phyloP scores from a whole-genome alignment of 768 basidiomycete genomes.

The Boletus sp. region DNA sequence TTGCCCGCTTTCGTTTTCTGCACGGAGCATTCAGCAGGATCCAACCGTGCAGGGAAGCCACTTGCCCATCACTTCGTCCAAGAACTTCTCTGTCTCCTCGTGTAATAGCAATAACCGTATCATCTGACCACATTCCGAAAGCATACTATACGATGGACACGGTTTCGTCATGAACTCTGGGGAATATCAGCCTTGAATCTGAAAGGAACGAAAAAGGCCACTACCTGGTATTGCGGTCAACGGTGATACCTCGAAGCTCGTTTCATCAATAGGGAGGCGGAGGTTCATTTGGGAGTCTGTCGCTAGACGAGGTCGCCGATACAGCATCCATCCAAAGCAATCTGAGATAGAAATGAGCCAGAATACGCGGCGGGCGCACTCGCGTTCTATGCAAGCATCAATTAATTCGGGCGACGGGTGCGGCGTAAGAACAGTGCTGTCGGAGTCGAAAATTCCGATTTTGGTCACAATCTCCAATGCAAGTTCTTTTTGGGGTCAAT shows the following conservation, averaged over 20 bases:
- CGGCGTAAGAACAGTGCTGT: constrained; percentile 58
- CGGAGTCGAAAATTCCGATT: constrained; percentile 63
- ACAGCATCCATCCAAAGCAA: constrained; percentile 40
- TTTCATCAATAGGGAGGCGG: constrained; percentile 77
- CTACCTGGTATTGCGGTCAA: constrained; percentile 34
- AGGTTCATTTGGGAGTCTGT: constrained; percentile 50
- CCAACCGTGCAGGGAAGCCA: neutral
- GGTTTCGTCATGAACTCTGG: constrained; percentile 69
- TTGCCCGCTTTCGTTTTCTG: constrained; percentile 28
- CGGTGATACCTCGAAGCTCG: constrained; percentile 72
- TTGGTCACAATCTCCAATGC: constrained; percentile 66
- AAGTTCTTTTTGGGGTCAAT: constrained; percentile 43
- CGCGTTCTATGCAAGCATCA: constrained; percentile 64
- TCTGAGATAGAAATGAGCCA: constrained; percentile 74
- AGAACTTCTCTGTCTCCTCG: constrained; percentile 53
- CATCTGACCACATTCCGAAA: constrained; percentile 68
- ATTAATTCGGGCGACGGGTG: constrained; percentile 59
- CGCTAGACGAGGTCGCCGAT: constrained; percentile 35
- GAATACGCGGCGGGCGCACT: constrained; percentile 78
- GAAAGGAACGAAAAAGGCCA: neutral
- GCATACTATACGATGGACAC: constrained; percentile 51
- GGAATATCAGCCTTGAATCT: constrained; percentile 2
- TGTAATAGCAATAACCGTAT: constrained; percentile 68
- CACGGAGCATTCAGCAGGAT: constrained; percentile 24
- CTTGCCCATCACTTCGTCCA: constrained; percentile 53